These are phyloP conservation scores for Chrysanthemum lavandulifolium DNA, from an alignment of 129 eudicot genomes.

Conservation along the genomic window DNA sequence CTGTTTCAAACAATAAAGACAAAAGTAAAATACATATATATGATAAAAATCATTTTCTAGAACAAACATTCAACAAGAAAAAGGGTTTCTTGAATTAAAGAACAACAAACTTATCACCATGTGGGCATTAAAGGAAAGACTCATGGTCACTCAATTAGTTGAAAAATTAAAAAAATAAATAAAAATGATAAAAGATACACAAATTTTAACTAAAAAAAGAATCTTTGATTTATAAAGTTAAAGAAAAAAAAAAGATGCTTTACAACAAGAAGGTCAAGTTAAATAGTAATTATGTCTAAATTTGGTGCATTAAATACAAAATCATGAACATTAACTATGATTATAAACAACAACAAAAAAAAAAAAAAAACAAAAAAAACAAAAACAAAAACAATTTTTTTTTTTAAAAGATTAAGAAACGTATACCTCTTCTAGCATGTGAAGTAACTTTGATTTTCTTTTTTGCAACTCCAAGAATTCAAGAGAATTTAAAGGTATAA, in stretches of 20 bases:
- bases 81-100: conserved; percentile 38
- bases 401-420: neutral
- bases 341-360: neutral
- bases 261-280: neutral
- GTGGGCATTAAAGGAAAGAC: conserved; percentile 72
- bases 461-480: conserved; percentile 84
- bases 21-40: neutral
- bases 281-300: conserved; percentile 4
- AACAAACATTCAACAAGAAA: conserved; percentile 26
- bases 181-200: neutral
- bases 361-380: neutral
- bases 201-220: neutral
- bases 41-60: too few relatives aligned
- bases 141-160: conserved; percentile 53
- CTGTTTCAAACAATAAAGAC: conserved; percentile 34
- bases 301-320: conserved; percentile 14
- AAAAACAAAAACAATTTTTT: neutral
- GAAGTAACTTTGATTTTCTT: conserved; percentile 81
- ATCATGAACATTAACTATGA: conserved; percentile 8
- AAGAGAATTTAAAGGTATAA: conserved; percentile 56
- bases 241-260: conserved; percentile 7
- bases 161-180: conserved; percentile 17
- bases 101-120: conserved; percentile 48
- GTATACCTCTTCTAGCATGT: conserved; percentile 92
- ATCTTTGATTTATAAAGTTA: conserved; percentile 17